Base-by-base conservation (phyloP, 2,329 filamentous ascomycete species). In the Lachnellula subtilissima region DNA sequence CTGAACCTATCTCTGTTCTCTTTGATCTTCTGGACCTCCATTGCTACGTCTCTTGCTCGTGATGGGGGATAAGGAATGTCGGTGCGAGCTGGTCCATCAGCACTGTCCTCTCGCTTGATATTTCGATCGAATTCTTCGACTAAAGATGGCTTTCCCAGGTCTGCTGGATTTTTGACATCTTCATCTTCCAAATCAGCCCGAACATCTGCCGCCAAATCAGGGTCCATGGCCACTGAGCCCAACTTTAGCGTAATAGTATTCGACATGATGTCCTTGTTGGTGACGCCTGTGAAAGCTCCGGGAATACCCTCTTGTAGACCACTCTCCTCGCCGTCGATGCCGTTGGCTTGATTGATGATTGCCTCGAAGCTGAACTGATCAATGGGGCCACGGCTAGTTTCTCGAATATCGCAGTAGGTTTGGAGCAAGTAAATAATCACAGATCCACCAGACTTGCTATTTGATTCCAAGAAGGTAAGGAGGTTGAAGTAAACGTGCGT, bases 11-110 rank as follows among this genome's bases (percentile, higher is more conserved):
- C 93, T 22, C 94, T 85, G 67, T 96, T 90, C 72, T 99, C 94
- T 62, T 91, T 89, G 9, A 97, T 85, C 70, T 93, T 94, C 68
- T 94, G 90, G 66, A 97, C 91, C 72, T 97, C 94, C 76, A 97
- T 89, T 28, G 90, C 84, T 7, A 99, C 91, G 66, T 99, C 94
- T 59, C 92, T 83, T 3, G 91, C 91, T 17, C 91, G 83, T 0
- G 93, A 95, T 5, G 91, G 88, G 1, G 94, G 94, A 22, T 95
- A 83, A 2, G 94, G 93, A 22, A 97, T 82, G 23, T 92, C 87
- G 15, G 87, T 80, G 45, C 92, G 83, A 48, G 78, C 86, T 2
- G 92, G 92, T 0, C 81, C 89, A 68, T 97, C 94, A 25, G 87
- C 87, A 51, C 88, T 88, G 36, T 96, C 92, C 72, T 97, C 94